Base-by-base conservation (phyloP, 257 asterid genomes). In the Solanum commersonii region DNA sequence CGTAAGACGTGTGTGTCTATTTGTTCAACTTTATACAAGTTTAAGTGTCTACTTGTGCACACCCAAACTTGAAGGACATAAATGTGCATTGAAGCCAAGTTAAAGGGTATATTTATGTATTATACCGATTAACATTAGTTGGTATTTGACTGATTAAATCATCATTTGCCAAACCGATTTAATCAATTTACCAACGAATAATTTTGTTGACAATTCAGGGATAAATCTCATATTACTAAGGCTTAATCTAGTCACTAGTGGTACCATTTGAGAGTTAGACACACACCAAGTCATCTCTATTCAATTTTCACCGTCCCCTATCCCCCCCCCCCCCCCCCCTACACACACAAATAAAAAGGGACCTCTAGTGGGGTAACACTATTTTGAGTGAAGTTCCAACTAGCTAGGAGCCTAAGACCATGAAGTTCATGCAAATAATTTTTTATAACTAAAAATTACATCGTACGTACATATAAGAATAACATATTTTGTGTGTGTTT, bases 21-120 rank as follows among this genome's bases (percentile, higher is more conserved):
- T 46, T 52, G 10, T 52, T 52, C 63, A 52, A 52, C 10, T 52
- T 6, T 52, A 52, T 52, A 52, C 9, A 52, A 52, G n/a, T 52
- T 52, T 52, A 52, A 52, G n/a, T 52, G 2, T 52, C n/a, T 52
- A 52, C 4, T 52, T 52, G 1, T 52, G 3, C 10, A 52, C 10
- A 52, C n/a, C 4, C 10, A 52, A 6, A 52, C 0, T 2, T 52
- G 10, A 52, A 6, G 0, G 4, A 6, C 3, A 16, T 52, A 52
- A 52, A 16, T 18, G 10, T 18, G 4, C 8, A 6, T 18, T 52
- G 3, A 52, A 18, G 63, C 0, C 23, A 52, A 52, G 23, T 18
- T 52, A 18, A 52, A 52, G 0, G 63, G 0, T 10, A 52, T 52
- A 52, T 16, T 46, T 18, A 2, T 52, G 10, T 6, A 52, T 16